phyloP scores from a whole-genome alignment of 257 asterid species.

The Solanum bulbocastanum region DNA sequence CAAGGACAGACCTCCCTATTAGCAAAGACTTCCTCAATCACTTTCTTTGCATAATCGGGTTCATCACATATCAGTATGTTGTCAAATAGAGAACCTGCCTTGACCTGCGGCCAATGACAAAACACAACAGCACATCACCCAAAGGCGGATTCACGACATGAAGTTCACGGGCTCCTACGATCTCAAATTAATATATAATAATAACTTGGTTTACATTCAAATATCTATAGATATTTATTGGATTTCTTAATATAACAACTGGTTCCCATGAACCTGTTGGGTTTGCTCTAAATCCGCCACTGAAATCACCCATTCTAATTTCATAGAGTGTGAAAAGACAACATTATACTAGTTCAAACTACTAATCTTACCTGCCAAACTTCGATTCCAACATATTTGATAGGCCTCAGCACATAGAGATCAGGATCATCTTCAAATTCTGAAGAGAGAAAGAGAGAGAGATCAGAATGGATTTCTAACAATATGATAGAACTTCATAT shows the following conservation, averaged over 20 bases:
- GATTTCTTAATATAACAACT: not conserved
- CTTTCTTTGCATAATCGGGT: conserved; percentile 17
- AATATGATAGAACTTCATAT: not conserved
- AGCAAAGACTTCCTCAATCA: conserved; percentile 11
- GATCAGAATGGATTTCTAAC: not conserved
- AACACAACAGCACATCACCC: not conserved
- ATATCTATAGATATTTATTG: not conserved
- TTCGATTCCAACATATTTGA: conserved; percentile 18
- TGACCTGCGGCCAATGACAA: conserved; percentile 9
- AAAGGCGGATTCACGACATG: not conserved
- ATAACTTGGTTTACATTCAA: not conserved
- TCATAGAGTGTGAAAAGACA: not conserved
- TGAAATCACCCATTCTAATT: not conserved
- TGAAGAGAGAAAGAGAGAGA: not conserved
- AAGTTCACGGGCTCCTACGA: not conserved
- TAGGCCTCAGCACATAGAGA: conserved; percentile 13
- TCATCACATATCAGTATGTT: conserved; percentile 17
- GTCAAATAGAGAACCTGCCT: conserved; percentile 21
- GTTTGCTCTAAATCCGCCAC: not conserved
- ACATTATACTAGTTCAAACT: not conserved
- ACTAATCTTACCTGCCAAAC: conserved; percentile 15
- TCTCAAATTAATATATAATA: not conserved
- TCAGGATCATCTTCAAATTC: conserved; percentile 24
- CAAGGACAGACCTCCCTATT: conserved; percentile 1
- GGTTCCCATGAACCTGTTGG: not conserved